phyloP scores from a whole-genome alignment of 2,329 filamentous ascomycete genomes.

The Tolypocladium endophyticum region DNA sequence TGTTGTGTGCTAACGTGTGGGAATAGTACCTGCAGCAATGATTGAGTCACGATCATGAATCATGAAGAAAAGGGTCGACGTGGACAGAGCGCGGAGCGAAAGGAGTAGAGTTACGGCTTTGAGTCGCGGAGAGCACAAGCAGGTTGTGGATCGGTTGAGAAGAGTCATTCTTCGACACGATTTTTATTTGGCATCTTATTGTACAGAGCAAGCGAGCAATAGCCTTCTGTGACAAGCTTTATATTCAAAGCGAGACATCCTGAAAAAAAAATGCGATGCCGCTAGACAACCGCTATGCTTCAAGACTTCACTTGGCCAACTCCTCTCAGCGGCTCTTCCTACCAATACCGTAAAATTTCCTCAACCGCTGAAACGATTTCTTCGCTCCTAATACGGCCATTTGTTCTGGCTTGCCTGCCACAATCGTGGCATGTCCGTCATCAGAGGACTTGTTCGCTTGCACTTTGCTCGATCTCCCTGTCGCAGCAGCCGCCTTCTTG shows the following conservation, averaged over 20 bases:
- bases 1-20: background rate
- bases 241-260: background rate
- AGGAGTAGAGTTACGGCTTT: background rate
- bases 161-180: background rate
- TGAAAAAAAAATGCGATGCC: background rate
- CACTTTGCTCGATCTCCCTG: background rate
- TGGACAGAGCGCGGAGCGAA: background rate
- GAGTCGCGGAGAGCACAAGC: background rate
- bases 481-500: background rate
- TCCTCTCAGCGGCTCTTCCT: background rate
- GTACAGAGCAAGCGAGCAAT: background rate
- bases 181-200: background rate
- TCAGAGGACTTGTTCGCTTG: background rate
- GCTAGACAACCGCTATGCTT: background rate
- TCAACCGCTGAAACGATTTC: background rate
- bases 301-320: background rate
- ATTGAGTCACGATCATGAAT: background rate
- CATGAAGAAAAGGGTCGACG: background rate
- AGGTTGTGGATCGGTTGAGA: background rate
- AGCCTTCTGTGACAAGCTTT: background rate
- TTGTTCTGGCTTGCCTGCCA: background rate
- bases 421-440: background rate
- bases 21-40: background rate
- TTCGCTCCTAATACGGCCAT: background rate
- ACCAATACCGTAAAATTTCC: background rate